Evolutionary conservation across 768 basidiomycete species (phyloP).

Genomic region (Piloderma croceum): DNA sequence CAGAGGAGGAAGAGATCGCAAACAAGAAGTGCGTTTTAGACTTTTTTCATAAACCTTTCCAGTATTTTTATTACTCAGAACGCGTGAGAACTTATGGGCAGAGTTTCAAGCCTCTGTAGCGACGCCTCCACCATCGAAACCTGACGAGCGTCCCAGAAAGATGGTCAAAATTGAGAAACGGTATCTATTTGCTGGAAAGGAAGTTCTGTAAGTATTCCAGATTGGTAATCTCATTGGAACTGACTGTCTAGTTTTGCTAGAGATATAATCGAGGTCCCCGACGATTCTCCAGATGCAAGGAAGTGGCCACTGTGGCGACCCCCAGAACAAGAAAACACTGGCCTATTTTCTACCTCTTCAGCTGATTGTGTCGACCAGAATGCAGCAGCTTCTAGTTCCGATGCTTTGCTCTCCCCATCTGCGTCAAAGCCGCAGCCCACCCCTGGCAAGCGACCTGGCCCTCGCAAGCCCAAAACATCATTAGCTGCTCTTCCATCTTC

Average conservation of each 20-base stretch:
- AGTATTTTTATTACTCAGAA: conserved; percentile 31
- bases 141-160: conserved; percentile 24
- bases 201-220: conserved; percentile 48
- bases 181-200: conserved; percentile 74
- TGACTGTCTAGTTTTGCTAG: conserved; percentile 34
- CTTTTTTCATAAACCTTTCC: conserved; percentile 4
- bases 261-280: conserved; percentile 68
- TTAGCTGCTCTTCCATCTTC: conserved; percentile 50
- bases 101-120: conserved; percentile 62
- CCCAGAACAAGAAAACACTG: conserved; percentile 11
- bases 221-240: background rate
- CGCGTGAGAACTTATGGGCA: conserved; percentile 60
- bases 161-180: conserved; percentile 64
- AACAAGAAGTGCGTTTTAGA: conserved; percentile 39
- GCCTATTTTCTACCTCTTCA: conserved; percentile 3
- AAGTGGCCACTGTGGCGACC: conserved; percentile 61
- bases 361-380: conserved; percentile 4
- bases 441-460: conserved; percentile 46
- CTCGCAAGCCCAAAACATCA: conserved; percentile 58
- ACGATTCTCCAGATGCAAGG: conserved; percentile 68
- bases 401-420: background rate
- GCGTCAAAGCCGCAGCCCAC: conserved; percentile 18
- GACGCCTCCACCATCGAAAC: conserved; percentile 14
- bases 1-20: conserved; percentile 31
- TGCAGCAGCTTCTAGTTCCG: conserved; percentile 8